Conservation (phyloP, 805 yeast genomes). For the Ogataea neopini region DNA sequence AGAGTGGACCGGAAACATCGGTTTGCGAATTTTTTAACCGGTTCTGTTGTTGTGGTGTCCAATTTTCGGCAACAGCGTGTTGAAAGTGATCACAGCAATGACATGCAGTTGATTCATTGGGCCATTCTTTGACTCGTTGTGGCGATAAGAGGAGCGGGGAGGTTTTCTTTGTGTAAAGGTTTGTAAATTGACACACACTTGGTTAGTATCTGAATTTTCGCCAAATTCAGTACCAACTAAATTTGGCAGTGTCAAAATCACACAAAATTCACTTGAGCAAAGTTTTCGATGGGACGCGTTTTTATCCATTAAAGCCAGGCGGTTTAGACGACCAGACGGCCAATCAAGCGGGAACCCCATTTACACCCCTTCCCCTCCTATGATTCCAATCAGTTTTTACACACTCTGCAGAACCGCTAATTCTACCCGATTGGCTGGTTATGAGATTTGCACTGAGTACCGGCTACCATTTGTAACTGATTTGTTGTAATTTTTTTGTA, state of each 20-base stretch:
- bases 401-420: not conserved
- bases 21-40: not conserved
- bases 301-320: too few species aligned
- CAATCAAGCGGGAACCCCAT: not conserved
- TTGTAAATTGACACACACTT: too few species aligned
- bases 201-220: too few species aligned
- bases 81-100: not conserved
- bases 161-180: too few species aligned
- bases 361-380: not conserved
- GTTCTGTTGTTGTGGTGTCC: not conserved
- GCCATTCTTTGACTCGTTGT: not conserved
- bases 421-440: not conserved
- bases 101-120: not conserved
- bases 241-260: too few species aligned
- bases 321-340: not conserved
- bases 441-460: not conserved
- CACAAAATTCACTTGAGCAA: too few species aligned
- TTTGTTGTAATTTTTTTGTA: too few species aligned
- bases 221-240: too few species aligned
- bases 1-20: conserved; percentile 1
- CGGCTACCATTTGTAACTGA: not conserved
- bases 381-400: not conserved
- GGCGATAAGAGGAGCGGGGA: not conserved
- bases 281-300: too few species aligned
- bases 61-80: conserved; percentile 1